These are phyloP conservation scores for Populus tomentosa DNA, from an alignment of 441 rosid genomes.

Conservation along the genomic window DNA sequence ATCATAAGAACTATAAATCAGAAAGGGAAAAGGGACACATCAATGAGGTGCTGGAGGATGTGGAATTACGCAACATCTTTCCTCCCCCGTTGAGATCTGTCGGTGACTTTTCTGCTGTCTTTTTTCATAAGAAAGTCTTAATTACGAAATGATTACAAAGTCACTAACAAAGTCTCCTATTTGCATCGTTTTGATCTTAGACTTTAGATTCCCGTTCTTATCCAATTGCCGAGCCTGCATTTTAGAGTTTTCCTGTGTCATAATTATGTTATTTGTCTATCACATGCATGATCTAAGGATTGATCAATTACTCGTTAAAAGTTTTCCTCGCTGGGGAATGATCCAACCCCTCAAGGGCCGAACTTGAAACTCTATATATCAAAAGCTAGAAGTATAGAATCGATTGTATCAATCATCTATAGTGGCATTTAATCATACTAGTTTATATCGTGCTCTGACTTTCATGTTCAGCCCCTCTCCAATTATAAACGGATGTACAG, in stretches of 20 bases:
- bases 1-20: background rate
- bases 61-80: background rate
- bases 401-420: too few species aligned
- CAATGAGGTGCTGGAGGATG: background rate
- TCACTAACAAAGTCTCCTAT: background rate
- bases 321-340: background rate
- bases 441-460: too few species aligned
- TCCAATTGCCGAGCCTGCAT: background rate
- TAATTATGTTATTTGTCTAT: background rate
- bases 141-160: constrained; percentile 10
- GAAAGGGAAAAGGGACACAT: background rate
- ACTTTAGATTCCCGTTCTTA: background rate
- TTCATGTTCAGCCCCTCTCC: too few species aligned
- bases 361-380: background rate
- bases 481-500: too few species aligned
- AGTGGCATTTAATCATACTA: too few species aligned
- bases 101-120: constrained; percentile 6
- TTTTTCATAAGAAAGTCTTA: background rate
- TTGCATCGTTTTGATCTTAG: background rate
- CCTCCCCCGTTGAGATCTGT: constrained; percentile 20
- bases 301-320: background rate
- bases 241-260: background rate
- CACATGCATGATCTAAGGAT: background rate
- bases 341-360: background rate
- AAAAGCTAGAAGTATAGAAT: too few species aligned